These are phyloP conservation scores for Asterochloris sp. DNA, from an alignment of 139 green algal genomes.

Conservation along the genomic window DNA sequence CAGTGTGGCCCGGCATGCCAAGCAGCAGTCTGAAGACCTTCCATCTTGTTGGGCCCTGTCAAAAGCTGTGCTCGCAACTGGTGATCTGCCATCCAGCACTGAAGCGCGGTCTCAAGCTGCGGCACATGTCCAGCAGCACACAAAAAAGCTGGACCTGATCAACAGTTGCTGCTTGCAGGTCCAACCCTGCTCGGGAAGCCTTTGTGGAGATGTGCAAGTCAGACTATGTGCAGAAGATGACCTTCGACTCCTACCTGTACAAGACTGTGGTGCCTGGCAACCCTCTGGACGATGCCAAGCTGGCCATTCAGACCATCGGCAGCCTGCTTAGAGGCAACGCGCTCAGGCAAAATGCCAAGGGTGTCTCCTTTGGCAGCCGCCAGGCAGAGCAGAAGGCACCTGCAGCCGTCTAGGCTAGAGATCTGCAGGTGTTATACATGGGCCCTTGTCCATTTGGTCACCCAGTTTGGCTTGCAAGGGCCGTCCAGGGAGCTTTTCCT, in stretches of 20 bases:
- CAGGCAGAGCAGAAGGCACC: background rate
- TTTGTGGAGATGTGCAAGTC: constrained; percentile 99
- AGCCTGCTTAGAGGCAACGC: constrained; percentile 91
- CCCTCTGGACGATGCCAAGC: constrained; percentile 96
- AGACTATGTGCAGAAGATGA: constrained; percentile 99
- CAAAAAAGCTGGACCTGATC: too few species aligned
- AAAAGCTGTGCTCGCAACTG: too few species aligned
- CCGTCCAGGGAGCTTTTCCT: background rate
- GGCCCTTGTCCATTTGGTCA: background rate
- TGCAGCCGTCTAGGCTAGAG: background rate
- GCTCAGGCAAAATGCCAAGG: constrained; percentile 61
- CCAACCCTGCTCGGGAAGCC: constrained; percentile 96
- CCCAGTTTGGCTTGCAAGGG: background rate
- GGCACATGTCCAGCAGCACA: too few species aligned
- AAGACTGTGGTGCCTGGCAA: constrained; percentile 99
- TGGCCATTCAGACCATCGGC: constrained; percentile 85
- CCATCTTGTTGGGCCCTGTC: too few species aligned
- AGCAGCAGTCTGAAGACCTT: too few species aligned
- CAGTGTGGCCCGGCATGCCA: too few species aligned
- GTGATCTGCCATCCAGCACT: too few species aligned
- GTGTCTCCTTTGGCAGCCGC: constrained; percentile 25
- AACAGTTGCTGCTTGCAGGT: constrained; percentile 50
- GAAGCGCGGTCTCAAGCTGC: too few species aligned
- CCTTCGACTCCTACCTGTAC: constrained; percentile 99
- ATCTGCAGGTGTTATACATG: background rate